A percentile compares a stretch with the other conserved stretches of the same genome.
These are phyloP conservation scores for Ampelocalamus luodianensis DNA, from an alignment of 176 grass and related monocot genomes.

Conservation along the genomic window DNA sequence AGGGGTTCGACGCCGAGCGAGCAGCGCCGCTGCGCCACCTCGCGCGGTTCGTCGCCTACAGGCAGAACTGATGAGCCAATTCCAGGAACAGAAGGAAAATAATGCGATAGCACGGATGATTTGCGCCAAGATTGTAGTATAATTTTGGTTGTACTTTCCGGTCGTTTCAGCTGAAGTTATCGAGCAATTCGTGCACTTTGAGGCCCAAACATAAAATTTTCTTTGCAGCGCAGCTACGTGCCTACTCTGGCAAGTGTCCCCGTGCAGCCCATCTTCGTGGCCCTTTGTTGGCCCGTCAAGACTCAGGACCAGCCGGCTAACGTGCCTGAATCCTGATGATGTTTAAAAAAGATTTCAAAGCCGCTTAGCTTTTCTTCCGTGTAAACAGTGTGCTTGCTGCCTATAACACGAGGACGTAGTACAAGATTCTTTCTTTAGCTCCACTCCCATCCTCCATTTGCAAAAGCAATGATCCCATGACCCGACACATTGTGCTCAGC, in stretches of 20 bases:
- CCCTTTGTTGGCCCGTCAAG: too few relatives aligned
- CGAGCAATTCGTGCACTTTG: not conserved
- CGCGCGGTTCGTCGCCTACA: slow-evolving; percentile 47
- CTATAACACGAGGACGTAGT: not conserved
- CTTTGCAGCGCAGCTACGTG: too few relatives aligned
- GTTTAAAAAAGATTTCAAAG: not conserved
- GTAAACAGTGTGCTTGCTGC: not conserved
- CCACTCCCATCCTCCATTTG: slow-evolving; percentile 5
- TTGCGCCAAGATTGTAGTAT: not conserved
- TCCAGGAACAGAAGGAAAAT: not conserved
- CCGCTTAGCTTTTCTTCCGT: not conserved
- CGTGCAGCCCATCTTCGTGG: too few relatives aligned
- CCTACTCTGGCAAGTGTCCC: too few relatives aligned
- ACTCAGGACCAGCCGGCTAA: too few relatives aligned
- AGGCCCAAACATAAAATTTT: not conserved
- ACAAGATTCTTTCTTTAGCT: slow-evolving; percentile 5
- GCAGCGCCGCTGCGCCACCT: slow-evolving; percentile 54
- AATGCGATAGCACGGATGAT: not conserved
- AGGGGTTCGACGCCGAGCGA: slow-evolving; percentile 30
- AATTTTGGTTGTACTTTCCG: too few relatives aligned
- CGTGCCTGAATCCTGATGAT: too few relatives aligned
- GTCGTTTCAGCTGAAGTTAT: not conserved
- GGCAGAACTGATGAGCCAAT: slow-evolving; percentile 29
- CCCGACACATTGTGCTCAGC: slow-evolving; percentile 13
- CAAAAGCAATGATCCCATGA: slow-evolving; percentile 40